These are phyloP conservation scores for Penicillium goetzii DNA, from an alignment of 495 filamentous ascomycete species.

Conservation along the genomic window DNA sequence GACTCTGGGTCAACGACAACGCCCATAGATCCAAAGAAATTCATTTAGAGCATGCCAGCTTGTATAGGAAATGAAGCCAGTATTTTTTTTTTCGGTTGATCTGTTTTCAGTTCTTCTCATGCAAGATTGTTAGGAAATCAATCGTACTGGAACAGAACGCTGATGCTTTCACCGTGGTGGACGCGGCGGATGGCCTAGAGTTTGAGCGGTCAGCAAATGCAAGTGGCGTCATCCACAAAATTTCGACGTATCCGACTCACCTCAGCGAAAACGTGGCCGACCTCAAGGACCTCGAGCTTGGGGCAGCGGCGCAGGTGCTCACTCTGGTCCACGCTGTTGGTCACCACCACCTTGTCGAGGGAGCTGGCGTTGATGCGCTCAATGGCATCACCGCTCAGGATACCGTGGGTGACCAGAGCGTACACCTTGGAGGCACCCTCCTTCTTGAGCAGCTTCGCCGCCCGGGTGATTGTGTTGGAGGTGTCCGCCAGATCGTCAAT, in stretches of 20 bases:
- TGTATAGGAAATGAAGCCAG: slow-evolving; percentile 11
- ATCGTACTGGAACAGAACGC: slow-evolving; percentile 92
- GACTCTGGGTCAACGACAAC: slow-evolving; percentile 24
- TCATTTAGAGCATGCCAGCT: slow-evolving; percentile 26
- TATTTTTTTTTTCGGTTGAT: slow-evolving; percentile 5
- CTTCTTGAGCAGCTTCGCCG: slow-evolving; percentile 94
- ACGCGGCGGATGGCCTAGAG: slow-evolving; percentile 88
- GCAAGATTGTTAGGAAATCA: slow-evolving; percentile 30
- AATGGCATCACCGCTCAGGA: slow-evolving; percentile 92
- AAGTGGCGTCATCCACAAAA: slow-evolving; percentile 7
- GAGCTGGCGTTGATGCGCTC: slow-evolving; percentile 89
- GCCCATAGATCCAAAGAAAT: slow-evolving; percentile 24
- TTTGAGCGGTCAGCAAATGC: slow-evolving; percentile 25
- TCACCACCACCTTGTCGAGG: slow-evolving; percentile 89
- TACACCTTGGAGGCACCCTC: slow-evolving; percentile 87
- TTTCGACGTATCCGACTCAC: slow-evolving; percentile 42
- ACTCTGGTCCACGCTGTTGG: slow-evolving; percentile 91
- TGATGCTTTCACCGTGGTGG: slow-evolving; percentile 97
- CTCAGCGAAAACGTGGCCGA: slow-evolving; percentile 93
- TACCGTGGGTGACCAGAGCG: slow-evolving; percentile 90
- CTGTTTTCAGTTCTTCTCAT: neutral
- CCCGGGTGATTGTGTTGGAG: slow-evolving; percentile 93
- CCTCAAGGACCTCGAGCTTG: slow-evolving; percentile 91
- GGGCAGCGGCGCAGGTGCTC: slow-evolving; percentile 73
- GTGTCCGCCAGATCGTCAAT: slow-evolving; percentile 96